Base-by-base conservation (phyloP, 1,139 yeast species). In the Yamadazyma blattariae region DNA sequence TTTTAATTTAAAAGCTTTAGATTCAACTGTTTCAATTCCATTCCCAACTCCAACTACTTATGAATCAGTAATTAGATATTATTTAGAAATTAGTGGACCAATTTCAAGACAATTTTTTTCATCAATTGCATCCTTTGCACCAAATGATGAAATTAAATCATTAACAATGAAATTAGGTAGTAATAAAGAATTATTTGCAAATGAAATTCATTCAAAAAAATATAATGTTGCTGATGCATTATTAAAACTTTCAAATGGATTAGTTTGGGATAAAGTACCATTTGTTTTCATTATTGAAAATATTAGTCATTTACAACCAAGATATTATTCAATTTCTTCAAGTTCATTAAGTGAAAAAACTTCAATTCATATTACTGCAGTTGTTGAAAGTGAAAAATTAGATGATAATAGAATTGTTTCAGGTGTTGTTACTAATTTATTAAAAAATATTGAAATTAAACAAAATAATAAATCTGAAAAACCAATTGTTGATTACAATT, bases 261-360 rank as follows among this genome's bases (percentile, higher is more conserved):
- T 47, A 25, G 61, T 78, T 22, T 90, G 97, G 97, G 47, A 59
- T 16, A 57, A 65, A 11, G 87, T 92, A 34, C 97, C 98, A 25
- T 85, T 90, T 67, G 82, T 81, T 39, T 87, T 89, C 54, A 64
- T 92, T 34, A 71, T 90, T 50, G 98, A 92, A 65, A 74, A 82
- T 28, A 62, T 92, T 42, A 78, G 89, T 35, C 88, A 81, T 51
- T 68, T 92, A 51, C 94, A 85, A 57, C 96, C 97, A 30, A 90
- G 98, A 62, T 92, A 89, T 65, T 92, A 92, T 62, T 92, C 98
- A 16, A 92, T 92, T 49, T 90, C 97, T 4, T 90, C 97, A 2
- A 88, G 97, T 9, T 82, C 95, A 2, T 62, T 80, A 40, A 74
- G 80, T 39, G 94, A 87, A 53, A 88, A 89, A 59, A 74, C 80